Evolutionary conservation across 2,329 filamentous ascomycete species (phyloP).

Genomic region (Colletotrichum tropicicola): DNA sequence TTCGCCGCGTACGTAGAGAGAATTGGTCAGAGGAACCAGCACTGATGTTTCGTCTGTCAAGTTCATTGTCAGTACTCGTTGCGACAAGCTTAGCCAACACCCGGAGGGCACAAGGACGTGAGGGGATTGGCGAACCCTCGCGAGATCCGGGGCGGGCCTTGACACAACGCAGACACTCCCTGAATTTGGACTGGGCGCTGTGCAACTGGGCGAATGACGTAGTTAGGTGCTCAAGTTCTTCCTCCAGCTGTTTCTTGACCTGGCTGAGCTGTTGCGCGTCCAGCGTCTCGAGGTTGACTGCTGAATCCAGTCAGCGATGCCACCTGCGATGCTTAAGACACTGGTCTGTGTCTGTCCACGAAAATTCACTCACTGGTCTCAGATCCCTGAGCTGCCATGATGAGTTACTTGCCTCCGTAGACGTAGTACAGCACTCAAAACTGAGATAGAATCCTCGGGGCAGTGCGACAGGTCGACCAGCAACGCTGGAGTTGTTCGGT

Average conservation of each 20-base stretch:
- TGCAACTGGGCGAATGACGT: constrained; percentile 90
- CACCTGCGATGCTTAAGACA: neutral
- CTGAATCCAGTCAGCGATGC: neutral
- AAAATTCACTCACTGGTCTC: constrained; percentile 22
- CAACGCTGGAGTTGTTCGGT: no score
- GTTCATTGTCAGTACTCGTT: neutral
- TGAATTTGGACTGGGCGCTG: constrained; percentile 89
- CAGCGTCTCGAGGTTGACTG: constrained; percentile 77
- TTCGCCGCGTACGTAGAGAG: constrained; percentile 89
- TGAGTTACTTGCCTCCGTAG: neutral
- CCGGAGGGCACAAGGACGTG: neutral
- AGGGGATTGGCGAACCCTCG: constrained; percentile 37
- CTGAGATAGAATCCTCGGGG: no score
- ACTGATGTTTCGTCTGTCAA: constrained; percentile 58
- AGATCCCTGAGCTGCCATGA: constrained; percentile 24
- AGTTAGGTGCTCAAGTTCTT: constrained; percentile 94
- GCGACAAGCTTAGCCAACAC: neutral
- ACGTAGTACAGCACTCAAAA: no score
- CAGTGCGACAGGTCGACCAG: no score
- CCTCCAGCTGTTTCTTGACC: constrained; percentile 95
- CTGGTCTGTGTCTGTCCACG: neutral
- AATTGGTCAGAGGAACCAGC: constrained; percentile 93
- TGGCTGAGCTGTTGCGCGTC: constrained; percentile 86
- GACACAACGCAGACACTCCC: constrained; percentile 86
- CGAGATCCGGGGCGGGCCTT: constrained; percentile 48